A percentile compares a stretch with the other conserved stretches of the same genome.
Evolutionary conservation across 805 yeast genomes (phyloP).

Genomic region (Saturnispora zaruensis): DNA sequence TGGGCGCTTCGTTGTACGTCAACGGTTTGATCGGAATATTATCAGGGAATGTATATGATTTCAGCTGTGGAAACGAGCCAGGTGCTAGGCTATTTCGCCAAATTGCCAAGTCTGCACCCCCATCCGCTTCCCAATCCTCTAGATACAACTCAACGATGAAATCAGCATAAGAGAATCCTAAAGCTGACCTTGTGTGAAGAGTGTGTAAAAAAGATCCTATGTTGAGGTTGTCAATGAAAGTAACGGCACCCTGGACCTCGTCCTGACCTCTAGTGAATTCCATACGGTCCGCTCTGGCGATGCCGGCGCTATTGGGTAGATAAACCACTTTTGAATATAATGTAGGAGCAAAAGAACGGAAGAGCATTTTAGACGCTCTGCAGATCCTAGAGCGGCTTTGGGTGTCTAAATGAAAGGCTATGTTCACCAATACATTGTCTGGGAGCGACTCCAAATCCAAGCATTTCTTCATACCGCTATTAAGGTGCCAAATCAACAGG

Average conservation of each 20-base stretch:
- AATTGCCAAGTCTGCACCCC: constrained; percentile 1
- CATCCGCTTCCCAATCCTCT: constrained; percentile 14
- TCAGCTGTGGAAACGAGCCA: constrained; percentile 16
- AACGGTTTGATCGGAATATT: constrained; percentile 18
- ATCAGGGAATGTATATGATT: constrained; percentile 20
- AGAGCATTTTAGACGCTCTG: neutral
- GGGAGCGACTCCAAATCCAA: neutral
- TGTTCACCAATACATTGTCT: neutral
- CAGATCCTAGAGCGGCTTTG: neutral
- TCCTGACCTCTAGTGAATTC: neutral
- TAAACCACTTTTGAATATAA: constrained; percentile 14
- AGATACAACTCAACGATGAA: constrained; percentile 21
- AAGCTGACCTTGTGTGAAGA: constrained; percentile 12
- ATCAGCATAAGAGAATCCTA: constrained; percentile 20
- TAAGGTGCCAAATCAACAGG: neutral
- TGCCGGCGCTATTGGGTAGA: neutral
- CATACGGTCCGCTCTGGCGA: neutral
- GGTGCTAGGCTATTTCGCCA: constrained; percentile 18
- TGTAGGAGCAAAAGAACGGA: constrained; percentile 7
- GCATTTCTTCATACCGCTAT: neutral
- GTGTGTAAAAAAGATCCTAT: constrained; percentile 16
- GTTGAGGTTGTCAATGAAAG: constrained; percentile 5
- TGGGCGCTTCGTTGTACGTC: constrained; percentile 21
- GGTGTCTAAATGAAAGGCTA: neutral
- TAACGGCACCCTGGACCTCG: neutral